Percentiles rank a stretch among this genome's conserved stretches.
phyloP scores from a whole-genome alignment of 441 rosid genomes.

The Aquilaria agallochum region DNA sequence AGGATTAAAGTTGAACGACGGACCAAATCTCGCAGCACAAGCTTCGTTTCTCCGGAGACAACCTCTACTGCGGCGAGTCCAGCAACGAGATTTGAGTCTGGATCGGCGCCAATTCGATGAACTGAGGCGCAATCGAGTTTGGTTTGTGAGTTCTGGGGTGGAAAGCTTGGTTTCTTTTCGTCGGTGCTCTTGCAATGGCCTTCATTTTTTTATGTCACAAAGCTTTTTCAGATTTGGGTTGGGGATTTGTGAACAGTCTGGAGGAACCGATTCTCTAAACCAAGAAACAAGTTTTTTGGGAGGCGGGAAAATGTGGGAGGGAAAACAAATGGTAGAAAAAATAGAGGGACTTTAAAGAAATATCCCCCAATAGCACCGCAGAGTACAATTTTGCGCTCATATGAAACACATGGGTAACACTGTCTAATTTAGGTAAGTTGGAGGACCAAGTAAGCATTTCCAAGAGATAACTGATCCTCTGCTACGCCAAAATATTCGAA shows the following conservation, averaged over 20 bases:
- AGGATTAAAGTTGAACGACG: slow-evolving; percentile 19
- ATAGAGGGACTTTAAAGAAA: too few relatives aligned
- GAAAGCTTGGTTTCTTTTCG: slow-evolving; percentile 24
- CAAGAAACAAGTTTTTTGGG: too few relatives aligned
- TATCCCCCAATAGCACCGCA: too few relatives aligned
- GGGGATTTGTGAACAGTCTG: too few relatives aligned
- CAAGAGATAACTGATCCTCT: not conserved
- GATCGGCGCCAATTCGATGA: not conserved
- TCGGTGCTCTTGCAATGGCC: slow-evolving; percentile 21
- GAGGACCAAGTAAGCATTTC: too few relatives aligned
- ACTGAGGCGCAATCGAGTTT: slow-evolving; percentile 14
- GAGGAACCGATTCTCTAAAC: too few relatives aligned
- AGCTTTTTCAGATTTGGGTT: too few relatives aligned
- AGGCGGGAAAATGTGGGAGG: too few relatives aligned
- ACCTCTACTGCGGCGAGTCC: slow-evolving; percentile 28
- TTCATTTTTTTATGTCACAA: slow-evolving; percentile 17
- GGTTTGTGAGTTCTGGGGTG: slow-evolving; percentile 30
- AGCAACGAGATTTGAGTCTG: slow-evolving; percentile 24
- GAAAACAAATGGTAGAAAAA: too few relatives aligned
- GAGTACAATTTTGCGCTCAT: too few relatives aligned
- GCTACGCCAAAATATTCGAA: not conserved
- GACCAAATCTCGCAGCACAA: slow-evolving; percentile 43
- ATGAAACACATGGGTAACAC: too few relatives aligned
- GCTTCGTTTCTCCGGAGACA: slow-evolving; percentile 38
- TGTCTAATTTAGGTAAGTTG: too few relatives aligned